phyloP scores from a whole-genome alignment of 163 green algal species.

The Prototheca cutis region DNA sequence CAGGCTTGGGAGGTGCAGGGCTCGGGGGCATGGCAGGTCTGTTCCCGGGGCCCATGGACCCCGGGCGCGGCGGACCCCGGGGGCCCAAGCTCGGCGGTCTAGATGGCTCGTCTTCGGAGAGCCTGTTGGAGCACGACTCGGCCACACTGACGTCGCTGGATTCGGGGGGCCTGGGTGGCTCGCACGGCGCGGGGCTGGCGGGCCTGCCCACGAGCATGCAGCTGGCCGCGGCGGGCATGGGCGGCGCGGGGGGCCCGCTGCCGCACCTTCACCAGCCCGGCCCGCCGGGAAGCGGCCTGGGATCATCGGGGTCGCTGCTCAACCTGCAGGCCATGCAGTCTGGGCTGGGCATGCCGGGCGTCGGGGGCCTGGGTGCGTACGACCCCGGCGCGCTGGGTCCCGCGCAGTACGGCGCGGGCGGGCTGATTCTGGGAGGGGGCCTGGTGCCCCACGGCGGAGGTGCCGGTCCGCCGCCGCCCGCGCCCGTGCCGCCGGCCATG shows the following conservation, averaged over 20 bases:
- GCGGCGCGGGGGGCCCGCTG: no score
- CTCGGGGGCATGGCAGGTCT: neutral
- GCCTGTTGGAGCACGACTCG: neutral
- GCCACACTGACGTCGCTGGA: neutral
- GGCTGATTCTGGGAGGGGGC: neutral
- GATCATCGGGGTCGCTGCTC: conserved; percentile 5
- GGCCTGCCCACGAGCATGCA: conserved; percentile 10
- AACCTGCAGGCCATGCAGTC: conserved; percentile 10
- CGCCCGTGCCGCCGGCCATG: no score
- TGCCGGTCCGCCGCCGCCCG: no score
- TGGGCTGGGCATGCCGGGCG: conserved; percentile 7
- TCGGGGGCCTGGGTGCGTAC: neutral
- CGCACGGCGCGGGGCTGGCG: neutral
- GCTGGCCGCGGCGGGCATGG: neutral
- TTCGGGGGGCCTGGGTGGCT: neutral
- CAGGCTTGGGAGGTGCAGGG: no score
- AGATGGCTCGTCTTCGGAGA: neutral
- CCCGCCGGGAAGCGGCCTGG: neutral
- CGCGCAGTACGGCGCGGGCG: no score
- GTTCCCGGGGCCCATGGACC: neutral
- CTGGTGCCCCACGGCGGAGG: no score
- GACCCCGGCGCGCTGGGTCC: neutral
- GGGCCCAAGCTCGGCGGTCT: neutral
- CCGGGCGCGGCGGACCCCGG: no score
- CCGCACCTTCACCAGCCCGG: neutral